Evolutionary conservation across 495 filamentous ascomycete species (phyloP).

Genomic region (Aspergillus nanangensis): DNA sequence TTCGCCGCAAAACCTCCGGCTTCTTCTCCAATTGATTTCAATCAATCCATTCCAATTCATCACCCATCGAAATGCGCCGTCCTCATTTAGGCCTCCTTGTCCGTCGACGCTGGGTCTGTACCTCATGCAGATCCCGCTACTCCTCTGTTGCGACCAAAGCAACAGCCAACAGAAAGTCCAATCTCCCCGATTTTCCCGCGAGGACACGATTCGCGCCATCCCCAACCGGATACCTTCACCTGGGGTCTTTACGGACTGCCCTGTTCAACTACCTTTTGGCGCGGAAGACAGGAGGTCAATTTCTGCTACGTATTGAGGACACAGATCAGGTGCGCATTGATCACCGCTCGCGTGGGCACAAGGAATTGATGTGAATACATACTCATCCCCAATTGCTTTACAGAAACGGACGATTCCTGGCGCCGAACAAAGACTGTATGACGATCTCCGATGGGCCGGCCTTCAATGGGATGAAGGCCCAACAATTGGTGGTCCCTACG

Average conservation of each 20-base stretch:
- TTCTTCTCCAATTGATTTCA: constrained; percentile 15
- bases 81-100: constrained; percentile 21
- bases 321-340: constrained; percentile 73
- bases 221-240: constrained; percentile 88
- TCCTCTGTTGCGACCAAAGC: constrained; percentile 24
- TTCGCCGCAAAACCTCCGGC: constrained; percentile 23
- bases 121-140: constrained; percentile 30
- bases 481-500: constrained; percentile 69
- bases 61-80: constrained; percentile 22
- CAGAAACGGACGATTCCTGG: constrained; percentile 74
- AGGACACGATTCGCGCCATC: constrained; percentile 94
- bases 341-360: neutral
- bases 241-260: constrained; percentile 87
- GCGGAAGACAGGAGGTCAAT: constrained; percentile 85
- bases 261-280: constrained; percentile 90
- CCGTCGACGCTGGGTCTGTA: constrained; percentile 38
- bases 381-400: neutral
- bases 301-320: constrained; percentile 88
- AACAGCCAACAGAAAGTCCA: constrained; percentile 27
- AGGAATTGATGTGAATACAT: constrained; percentile 25
- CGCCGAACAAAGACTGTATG: constrained; percentile 69
- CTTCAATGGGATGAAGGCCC: constrained; percentile 96
- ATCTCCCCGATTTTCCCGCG: constrained; percentile 58
- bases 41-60: neutral
- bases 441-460: constrained; percentile 84